These are phyloP conservation scores for Discostella pseudostelligera DNA, from an alignment of 108 stramenopile species.

Conservation along the genomic window DNA sequence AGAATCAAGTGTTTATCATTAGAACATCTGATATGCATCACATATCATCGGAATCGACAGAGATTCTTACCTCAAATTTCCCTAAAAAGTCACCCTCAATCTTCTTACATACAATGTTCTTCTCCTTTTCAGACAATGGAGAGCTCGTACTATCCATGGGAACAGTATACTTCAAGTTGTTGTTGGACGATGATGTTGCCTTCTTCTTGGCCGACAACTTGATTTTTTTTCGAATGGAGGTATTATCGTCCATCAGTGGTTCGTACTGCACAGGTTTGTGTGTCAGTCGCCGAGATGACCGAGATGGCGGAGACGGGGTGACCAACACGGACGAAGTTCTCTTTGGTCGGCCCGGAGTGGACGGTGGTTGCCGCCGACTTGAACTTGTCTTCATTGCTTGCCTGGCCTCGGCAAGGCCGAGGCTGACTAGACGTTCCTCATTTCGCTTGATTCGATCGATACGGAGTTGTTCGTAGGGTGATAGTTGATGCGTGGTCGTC, in stretches of 20 bases:
- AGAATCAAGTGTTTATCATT: no score
- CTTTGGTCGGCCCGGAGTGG: conserved; percentile 10
- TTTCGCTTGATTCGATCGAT: conserved; percentile 71
- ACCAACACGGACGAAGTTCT: background rate
- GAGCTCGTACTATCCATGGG: conserved; percentile 27
- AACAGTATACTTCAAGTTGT: conserved; percentile 11
- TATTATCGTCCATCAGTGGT: conserved; percentile 18
- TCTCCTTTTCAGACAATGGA: conserved; percentile 25
- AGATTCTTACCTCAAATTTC: conserved; percentile 35
- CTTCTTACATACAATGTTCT: conserved; percentile 12
- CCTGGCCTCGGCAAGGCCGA: conserved; percentile 48
- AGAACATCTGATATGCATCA: no score
- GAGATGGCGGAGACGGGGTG: conserved; percentile 20
- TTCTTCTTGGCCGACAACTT: background rate
- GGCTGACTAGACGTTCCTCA: conserved; percentile 51
- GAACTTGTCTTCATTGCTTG: background rate
- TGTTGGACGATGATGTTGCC: conserved; percentile 3
- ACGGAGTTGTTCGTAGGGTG: conserved; percentile 71
- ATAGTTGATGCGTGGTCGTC: conserved; percentile 38
- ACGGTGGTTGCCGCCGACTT: background rate
- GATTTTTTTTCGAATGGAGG: conserved; percentile 5
- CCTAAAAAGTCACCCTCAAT: conserved; percentile 41
- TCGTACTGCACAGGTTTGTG: conserved; percentile 14
- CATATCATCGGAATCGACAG: no score
- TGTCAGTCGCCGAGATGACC: conserved; percentile 31